Base-by-base conservation (phyloP, 2,329 filamentous ascomycete genomes). In the Cercospora zeae-maydis region DNA sequence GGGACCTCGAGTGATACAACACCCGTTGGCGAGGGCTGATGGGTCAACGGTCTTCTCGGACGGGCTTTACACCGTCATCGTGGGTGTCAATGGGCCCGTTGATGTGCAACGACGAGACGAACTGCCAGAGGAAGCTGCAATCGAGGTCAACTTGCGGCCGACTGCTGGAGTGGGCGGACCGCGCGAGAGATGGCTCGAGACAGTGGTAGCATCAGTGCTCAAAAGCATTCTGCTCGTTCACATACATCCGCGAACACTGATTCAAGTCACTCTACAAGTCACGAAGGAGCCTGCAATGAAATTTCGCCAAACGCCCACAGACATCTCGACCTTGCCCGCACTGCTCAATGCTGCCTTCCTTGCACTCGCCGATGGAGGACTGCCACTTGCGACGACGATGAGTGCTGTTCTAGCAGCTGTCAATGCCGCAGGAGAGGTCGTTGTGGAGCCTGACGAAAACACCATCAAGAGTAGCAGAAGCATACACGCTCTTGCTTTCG, bases 111-210 rank as follows among this genome's bases (percentile, higher is more conserved):
- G 93, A 72, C 87, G 91, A 71, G 93, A 99, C 74, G 92, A 98
- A 76, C 86, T 95, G 69, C 90, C 95, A 7, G 93, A 96, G 77
- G 92, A 97, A 79, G 92, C 93, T 30, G 86, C 89, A 55, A 82
- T 99, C 68, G 95, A 98, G 77, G 91, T 99, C 62, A 87, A 93
- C 74, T 86, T 99, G 67, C 87, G 95, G 75, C 93, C 93, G 54
- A 88, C 90, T 36, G 87, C 89, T 67, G 93, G 93, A 14, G 88
- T 95, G 51, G 92, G 90, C 80, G 80, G 77, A 45, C 77, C 79
- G 6, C 74, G 75, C 68, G 82, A 83, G 66, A 85, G 92, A 70
- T 91, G 96, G 77, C 85, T 96, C 24, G 93, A 97, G 78, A 86
- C 84, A 2, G 80, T 93, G 59, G 75, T 96, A 63, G 86, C 91